Evolutionary conservation across 1,284 basidiomycete species (phyloP).

Genomic region (Leucoagaricus sp.): DNA sequence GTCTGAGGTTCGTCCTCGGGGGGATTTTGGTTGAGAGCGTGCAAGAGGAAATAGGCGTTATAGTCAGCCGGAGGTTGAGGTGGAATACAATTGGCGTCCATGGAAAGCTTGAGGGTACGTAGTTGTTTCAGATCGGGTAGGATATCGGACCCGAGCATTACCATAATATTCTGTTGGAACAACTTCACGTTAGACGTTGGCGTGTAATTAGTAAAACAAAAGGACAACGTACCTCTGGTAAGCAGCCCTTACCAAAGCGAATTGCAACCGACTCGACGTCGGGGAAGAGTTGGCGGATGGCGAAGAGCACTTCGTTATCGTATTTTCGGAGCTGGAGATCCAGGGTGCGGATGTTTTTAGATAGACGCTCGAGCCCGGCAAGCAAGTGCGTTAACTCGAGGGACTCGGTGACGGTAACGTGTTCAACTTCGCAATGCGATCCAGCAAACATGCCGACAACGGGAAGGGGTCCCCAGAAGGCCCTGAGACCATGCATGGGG

Average conservation of each 20-base stretch:
- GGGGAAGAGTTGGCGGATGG: conserved; percentile 17
- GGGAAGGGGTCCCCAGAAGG: conserved; percentile 18
- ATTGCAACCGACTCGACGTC: conserved; percentile 15
- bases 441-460: conserved; percentile 18
- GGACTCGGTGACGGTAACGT: conserved; percentile 18
- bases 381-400: conserved; percentile 18
- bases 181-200: neutral
- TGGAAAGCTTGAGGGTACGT: conserved; percentile 15
- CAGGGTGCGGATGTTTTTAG: conserved; percentile 17
- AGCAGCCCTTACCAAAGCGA: conserved; percentile 16
- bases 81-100: conserved; percentile 13
- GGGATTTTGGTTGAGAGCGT: conserved; percentile 4
- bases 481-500: conserved; percentile 16
- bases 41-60: conserved; percentile 15
- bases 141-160: conserved; percentile 20
- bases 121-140: conserved; percentile 19
- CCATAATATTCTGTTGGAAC: conserved; percentile 18
- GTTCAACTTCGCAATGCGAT: conserved; percentile 14
- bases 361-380: conserved; percentile 12
- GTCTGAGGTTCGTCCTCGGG: conserved; percentile 10
- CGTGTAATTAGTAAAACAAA: neutral
- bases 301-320: conserved; percentile 21
- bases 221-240: conserved; percentile 1
- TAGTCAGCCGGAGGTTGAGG: conserved; percentile 9
- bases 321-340: conserved; percentile 17